These are phyloP conservation scores for Lecanicillium sp. DNA, from an alignment of 2,329 filamentous ascomycete species.

Conservation along the genomic window DNA sequence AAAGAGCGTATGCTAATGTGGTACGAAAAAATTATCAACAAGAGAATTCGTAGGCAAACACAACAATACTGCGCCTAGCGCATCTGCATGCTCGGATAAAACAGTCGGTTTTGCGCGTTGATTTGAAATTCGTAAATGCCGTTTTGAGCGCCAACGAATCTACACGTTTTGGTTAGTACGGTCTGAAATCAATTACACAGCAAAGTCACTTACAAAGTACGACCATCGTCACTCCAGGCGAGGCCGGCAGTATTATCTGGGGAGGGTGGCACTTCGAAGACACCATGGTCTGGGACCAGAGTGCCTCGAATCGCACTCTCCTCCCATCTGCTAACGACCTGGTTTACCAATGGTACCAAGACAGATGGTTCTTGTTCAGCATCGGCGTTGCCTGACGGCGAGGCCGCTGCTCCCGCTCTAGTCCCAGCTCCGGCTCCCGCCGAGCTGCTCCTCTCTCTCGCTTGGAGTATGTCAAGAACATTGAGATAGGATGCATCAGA, in stretches of 20 bases:
- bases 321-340: slow-evolving; percentile 32
- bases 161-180: slow-evolving; percentile 26
- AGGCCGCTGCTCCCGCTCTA: slow-evolving; percentile 7
- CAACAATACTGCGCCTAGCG: slow-evolving; percentile 31
- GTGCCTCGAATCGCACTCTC: slow-evolving; percentile 31
- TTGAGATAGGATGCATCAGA: slow-evolving; percentile 26
- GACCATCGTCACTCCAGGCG: slow-evolving; percentile 57
- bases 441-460: slow-evolving; percentile 24
- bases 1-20: slow-evolving; percentile 11
- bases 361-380: slow-evolving; percentile 31
- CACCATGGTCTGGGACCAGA: slow-evolving; percentile 30
- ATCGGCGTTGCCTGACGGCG: slow-evolving; percentile 16
- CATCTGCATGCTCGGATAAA: slow-evolving; percentile 49
- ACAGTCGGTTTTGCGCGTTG: slow-evolving; percentile 55
- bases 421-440: no score
- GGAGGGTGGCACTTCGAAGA: slow-evolving; percentile 39
- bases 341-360: slow-evolving; percentile 32
- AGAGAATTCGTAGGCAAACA: background rate
- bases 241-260: slow-evolving; percentile 56
- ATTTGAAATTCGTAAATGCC: slow-evolving; percentile 71
- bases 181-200: background rate
- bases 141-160: slow-evolving; percentile 60
- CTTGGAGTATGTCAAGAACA: slow-evolving; percentile 33
- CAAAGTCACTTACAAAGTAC: slow-evolving; percentile 45
- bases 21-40: slow-evolving; percentile 1